Conservation (phyloP, 495 filamentous ascomycete genomes). For the Terfezia claveryi region DNA sequence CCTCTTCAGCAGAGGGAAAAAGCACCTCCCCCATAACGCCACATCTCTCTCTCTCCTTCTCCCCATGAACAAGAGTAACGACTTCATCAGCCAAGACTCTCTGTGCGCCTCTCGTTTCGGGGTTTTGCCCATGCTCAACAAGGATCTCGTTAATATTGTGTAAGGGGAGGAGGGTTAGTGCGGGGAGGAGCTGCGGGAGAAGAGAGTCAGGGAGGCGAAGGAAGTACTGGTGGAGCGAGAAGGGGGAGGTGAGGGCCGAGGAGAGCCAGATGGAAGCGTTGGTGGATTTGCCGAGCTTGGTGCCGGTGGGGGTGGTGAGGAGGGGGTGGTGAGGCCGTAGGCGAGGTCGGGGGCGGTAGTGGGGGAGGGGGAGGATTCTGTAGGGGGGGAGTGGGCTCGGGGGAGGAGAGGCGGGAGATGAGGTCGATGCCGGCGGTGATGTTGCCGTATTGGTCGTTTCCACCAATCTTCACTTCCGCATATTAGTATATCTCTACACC, state of each 20-base stretch:
- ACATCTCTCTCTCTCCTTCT: constrained; percentile 31
- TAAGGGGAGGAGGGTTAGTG: constrained; percentile 74
- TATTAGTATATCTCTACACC: no score
- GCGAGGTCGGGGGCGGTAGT: constrained; percentile 27
- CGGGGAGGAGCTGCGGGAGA: constrained; percentile 57
- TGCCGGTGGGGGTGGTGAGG: constrained; percentile 60
- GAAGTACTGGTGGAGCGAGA: constrained; percentile 81
- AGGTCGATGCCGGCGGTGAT: constrained; percentile 78
- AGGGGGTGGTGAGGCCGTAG: constrained; percentile 72
- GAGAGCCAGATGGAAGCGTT: constrained; percentile 94
- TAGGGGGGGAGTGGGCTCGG: constrained; percentile 11
- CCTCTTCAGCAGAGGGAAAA: constrained; percentile 2
- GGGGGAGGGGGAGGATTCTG: constrained; percentile 12
- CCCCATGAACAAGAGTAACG: constrained; percentile 54
- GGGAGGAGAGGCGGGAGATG: constrained; percentile 22
- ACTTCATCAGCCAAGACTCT: constrained; percentile 63
- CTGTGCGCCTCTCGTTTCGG: constrained; percentile 53
- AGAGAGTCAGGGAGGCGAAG: constrained; percentile 60
- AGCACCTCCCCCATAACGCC: constrained; percentile 24
- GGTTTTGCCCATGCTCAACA: constrained; percentile 39
- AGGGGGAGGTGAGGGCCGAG: constrained; percentile 49
- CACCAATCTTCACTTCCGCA: constrained; percentile 42
- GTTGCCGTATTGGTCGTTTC: constrained; percentile 91
- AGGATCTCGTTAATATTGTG: constrained; percentile 40
- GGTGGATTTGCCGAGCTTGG: constrained; percentile 87